Conservation (phyloP, 2,329 filamentous ascomycete species). For the Aspergillaceae sp. region DNA sequence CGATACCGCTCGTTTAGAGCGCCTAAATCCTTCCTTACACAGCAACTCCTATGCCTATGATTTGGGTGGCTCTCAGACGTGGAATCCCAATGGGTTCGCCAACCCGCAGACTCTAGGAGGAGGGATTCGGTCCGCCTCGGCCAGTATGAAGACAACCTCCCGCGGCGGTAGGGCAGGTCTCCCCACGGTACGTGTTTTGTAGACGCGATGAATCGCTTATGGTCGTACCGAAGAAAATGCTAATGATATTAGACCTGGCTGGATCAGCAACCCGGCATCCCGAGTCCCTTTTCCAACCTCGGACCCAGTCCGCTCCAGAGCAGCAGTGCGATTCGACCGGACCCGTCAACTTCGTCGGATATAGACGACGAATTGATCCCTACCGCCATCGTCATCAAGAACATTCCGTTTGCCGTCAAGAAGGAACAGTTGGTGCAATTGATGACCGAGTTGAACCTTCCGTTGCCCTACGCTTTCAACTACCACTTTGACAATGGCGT, state of each 20-base stretch:
- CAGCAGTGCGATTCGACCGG: slow-evolving; percentile 31
- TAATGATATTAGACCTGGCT: slow-evolving; percentile 50
- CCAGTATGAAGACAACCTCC: slow-evolving; percentile 48
- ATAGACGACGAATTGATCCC: slow-evolving; percentile 79
- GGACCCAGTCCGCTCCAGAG: slow-evolving; percentile 35
- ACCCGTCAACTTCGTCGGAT: slow-evolving; percentile 31
- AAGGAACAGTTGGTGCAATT: slow-evolving; percentile 89
- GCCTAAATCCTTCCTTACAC: slow-evolving; percentile 49
- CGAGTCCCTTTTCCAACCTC: slow-evolving; percentile 39
- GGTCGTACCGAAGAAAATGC: too few relatives aligned
- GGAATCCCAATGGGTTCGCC: slow-evolving; percentile 68
- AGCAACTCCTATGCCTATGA: slow-evolving; percentile 60
- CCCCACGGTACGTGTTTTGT: slow-evolving; percentile 55
- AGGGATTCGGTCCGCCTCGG: slow-evolving; percentile 50
- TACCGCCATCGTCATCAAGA: slow-evolving; percentile 98
- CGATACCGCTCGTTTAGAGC: slow-evolving; percentile 49
- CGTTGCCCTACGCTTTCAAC: slow-evolving; percentile 96
- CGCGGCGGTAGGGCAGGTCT: slow-evolving; percentile 51
- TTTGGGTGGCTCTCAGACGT: slow-evolving; percentile 60
- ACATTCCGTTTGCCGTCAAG: slow-evolving; percentile 96
- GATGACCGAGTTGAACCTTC: slow-evolving; percentile 90
- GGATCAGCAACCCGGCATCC: slow-evolving; percentile 46
- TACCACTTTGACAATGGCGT: slow-evolving; percentile 99
- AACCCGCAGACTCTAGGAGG: slow-evolving; percentile 58
- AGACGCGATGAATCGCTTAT: too few relatives aligned